Conservation (phyloP, 495 filamentous ascomycete species). For the Xylaria curta region DNA sequence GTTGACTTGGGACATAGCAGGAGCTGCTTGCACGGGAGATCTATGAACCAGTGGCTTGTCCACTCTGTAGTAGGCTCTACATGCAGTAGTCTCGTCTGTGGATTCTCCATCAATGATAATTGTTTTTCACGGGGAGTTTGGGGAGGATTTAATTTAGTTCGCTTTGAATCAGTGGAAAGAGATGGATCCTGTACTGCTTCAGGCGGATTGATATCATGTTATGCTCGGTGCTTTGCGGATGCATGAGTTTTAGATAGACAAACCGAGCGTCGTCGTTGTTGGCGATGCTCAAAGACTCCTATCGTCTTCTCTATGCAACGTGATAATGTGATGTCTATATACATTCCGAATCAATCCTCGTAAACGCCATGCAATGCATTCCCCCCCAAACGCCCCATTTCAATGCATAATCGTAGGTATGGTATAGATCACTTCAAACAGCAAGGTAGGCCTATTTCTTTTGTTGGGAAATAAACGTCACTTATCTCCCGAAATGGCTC, state of each 20-base stretch:
- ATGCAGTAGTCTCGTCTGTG: slow-evolving; percentile 16
- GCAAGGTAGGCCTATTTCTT: not conserved
- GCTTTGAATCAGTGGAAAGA: not conserved
- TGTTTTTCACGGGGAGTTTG: slow-evolving; percentile 24
- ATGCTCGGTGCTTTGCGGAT: slow-evolving; percentile 7
- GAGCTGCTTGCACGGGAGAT: slow-evolving; percentile 20
- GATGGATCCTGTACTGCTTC: not conserved
- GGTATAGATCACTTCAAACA: not conserved
- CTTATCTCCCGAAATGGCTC: slow-evolving; percentile 45
- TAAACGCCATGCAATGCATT: slow-evolving; percentile 32
- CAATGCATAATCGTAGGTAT: slow-evolving; percentile 29
- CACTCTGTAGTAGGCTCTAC: slow-evolving; percentile 26
- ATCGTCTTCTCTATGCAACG: slow-evolving; percentile 20
- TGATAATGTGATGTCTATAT: slow-evolving; percentile 5
- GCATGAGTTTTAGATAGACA: slow-evolving; percentile 37
- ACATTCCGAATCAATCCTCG: slow-evolving; percentile 11
- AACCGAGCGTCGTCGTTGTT: slow-evolving; percentile 36
- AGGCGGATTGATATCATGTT: slow-evolving; percentile 10
- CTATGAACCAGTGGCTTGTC: slow-evolving; percentile 24
- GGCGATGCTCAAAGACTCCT: slow-evolving; percentile 36
- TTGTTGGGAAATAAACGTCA: slow-evolving; percentile 15
- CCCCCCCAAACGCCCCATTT: slow-evolving; percentile 27
- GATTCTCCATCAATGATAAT: slow-evolving; percentile 13
- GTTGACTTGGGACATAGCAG: slow-evolving; percentile 18
- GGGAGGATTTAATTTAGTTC: not conserved